Base-by-base conservation (phyloP, 768 basidiomycete species). In the Pisolithus orientalis region DNA sequence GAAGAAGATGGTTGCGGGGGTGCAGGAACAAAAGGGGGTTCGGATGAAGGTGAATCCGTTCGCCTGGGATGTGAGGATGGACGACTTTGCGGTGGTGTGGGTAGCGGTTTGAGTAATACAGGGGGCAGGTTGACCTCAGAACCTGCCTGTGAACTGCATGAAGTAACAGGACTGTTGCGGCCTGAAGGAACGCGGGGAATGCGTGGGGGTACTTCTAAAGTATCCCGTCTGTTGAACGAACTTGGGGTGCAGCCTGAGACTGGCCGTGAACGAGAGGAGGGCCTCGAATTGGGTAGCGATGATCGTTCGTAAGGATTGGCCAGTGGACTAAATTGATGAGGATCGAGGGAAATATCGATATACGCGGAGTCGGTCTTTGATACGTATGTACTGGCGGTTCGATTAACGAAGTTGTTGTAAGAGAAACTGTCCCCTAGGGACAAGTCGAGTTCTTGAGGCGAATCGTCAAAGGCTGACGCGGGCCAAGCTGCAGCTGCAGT, bases 401-500 rank as follows among this genome's bases (percentile, higher is more conserved):
- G 57, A 51, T 65, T 55, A 56, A 67, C 72, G 39, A 74, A 70
- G 52, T 64, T 65, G 49, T 61, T 55, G 55, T 65, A 71, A 51
- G 69, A 63, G 54, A 68, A 68, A 34, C 53, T 62, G 55, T 70
- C 68, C 37, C 68, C 68, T 14, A 68, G 53, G 5, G 68, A 60
- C 21, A 68, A 46, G 61, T 70, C 66, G 24, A 68, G 66, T 43
- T 74, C 74, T 50, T 73, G 72, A 42, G 70, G 62, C 32, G 60
- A 67, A 44, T 63, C 70, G 55, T 70, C 71, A 53, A 70, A 65
- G 55, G 70, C 63, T 52, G 71, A 61, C 59, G 68, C 62, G 64
- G 72, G 62, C 77, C 79, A 83, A 72, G 77, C 78, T 48, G 72
- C 66, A 58, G 32, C 32, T 34, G 32, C 32, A 34, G 32, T 13